Conservation (phyloP, 1,284 basidiomycete genomes). For the Mycosarcoma maydis region DNA sequence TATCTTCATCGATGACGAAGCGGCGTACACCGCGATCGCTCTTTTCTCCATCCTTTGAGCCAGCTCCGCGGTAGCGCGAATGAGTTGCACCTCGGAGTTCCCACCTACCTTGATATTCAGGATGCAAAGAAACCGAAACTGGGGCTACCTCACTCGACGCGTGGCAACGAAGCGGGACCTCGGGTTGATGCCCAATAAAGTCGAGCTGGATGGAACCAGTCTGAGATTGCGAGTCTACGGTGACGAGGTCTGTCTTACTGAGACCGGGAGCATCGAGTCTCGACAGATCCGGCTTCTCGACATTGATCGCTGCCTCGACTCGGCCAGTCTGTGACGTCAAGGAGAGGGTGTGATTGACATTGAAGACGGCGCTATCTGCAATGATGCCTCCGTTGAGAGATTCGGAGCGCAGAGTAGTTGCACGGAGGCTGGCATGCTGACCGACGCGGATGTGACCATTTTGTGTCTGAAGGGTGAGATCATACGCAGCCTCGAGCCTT, state of each 20-base stretch:
- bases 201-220: conserved; percentile 46
- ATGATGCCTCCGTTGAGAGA: conserved; percentile 44
- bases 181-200: conserved; percentile 34
- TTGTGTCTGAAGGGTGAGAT: conserved; percentile 35
- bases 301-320: conserved; percentile 42
- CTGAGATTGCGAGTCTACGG: conserved; percentile 30
- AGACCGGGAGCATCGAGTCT: conserved; percentile 34
- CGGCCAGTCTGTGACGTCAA: conserved; percentile 34
- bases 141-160: conserved; percentile 34
- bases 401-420: conserved; percentile 35
- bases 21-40: conserved; percentile 15
- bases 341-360: conserved; percentile 49
- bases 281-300: conserved; percentile 37
- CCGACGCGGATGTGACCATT: conserved; percentile 44
- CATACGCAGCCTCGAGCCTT: conserved; percentile 31
- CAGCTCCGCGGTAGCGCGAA: conserved; percentile 35
- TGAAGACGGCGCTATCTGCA: conserved; percentile 33
- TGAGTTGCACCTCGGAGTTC: conserved; percentile 42
- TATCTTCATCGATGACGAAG: conserved; percentile 41
- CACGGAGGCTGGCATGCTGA: conserved; percentile 29
- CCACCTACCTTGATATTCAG: conserved; percentile 47
- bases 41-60: conserved; percentile 19
- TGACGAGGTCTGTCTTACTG: conserved; percentile 33
- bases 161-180: conserved; percentile 41
- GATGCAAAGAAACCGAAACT: conserved; percentile 31